Percentiles rank a stretch among this genome's conserved stretches.
Evolutionary conservation across 495 filamentous ascomycete species (phyloP).

Genomic region (Clohesyomyces aquaticus): DNA sequence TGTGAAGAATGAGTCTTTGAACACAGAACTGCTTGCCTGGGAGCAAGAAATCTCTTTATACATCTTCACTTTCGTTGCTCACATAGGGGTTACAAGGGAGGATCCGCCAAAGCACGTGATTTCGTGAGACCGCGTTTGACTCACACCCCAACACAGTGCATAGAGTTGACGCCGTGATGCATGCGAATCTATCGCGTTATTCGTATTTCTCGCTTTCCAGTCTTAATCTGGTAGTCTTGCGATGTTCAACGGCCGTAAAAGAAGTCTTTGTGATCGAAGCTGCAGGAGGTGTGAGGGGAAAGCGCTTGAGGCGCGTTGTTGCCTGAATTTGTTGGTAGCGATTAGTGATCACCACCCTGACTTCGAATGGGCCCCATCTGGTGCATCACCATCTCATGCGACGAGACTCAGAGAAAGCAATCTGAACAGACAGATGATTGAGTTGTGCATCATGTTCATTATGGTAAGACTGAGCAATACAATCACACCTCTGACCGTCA

Average conservation of each 20-base stretch:
- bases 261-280: neutral
- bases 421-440: too few species aligned
- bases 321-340: neutral
- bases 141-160: neutral
- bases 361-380: too few species aligned
- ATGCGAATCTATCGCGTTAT: too few species aligned
- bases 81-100: neutral
- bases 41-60: neutral
- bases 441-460: too few species aligned
- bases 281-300: neutral
- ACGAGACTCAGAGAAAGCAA: too few species aligned
- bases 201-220: neutral
- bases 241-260: neutral
- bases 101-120: neutral
- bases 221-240: neutral
- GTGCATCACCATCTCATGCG: too few species aligned
- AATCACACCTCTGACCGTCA: too few species aligned
- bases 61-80: neutral
- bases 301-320: neutral
- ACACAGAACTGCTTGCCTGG: neutral
- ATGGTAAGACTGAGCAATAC: too few species aligned
- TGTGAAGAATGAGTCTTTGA: neutral
- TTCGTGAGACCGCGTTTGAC: neutral
- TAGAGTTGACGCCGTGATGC: too few species aligned
- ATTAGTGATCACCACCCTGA: neutral